phyloP scores from a whole-genome alignment of 2,329 filamentous ascomycete genomes.

The Aotearoamyces nothofagi region DNA sequence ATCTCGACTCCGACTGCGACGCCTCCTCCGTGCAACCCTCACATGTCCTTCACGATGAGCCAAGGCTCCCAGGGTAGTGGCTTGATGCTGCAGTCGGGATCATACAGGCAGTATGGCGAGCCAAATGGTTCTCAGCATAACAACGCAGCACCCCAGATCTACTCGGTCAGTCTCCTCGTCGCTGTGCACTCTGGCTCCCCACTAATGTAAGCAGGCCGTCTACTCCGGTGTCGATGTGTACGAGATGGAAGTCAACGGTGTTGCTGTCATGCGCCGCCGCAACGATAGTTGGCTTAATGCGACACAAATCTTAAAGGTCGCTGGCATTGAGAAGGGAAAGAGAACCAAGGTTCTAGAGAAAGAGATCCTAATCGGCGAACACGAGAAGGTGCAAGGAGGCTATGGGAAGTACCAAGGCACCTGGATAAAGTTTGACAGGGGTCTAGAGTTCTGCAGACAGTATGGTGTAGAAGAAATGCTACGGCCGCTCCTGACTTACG shows the following conservation, averaged over 20 bases:
- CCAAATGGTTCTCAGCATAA: slow-evolving; percentile 11
- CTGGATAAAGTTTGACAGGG: slow-evolving; percentile 91
- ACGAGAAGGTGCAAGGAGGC: slow-evolving; percentile 96
- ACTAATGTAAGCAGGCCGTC: slow-evolving; percentile 44
- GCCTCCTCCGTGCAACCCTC: slow-evolving; percentile 1
- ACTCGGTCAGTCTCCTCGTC: slow-evolving; percentile 38
- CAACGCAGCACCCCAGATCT: slow-evolving; percentile 35
- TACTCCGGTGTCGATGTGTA: slow-evolving; percentile 96
- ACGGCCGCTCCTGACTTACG: slow-evolving; percentile 62
- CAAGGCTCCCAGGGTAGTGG: slow-evolving; percentile 17
- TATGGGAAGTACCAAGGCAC: slow-evolving; percentile 99
- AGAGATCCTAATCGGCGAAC: slow-evolving; percentile 88
- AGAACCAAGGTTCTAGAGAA: slow-evolving; percentile 96
- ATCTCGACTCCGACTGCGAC: slow-evolving; percentile 1
- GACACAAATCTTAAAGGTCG: slow-evolving; percentile 95
- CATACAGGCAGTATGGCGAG: slow-evolving; percentile 16
- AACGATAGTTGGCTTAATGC: slow-evolving; percentile 96
- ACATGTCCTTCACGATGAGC: slow-evolving; percentile 21
- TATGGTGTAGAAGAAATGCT: slow-evolving; percentile 66
- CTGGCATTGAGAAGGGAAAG: slow-evolving; percentile 93
- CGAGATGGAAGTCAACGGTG: slow-evolving; percentile 90
- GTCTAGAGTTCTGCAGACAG: slow-evolving; percentile 77
- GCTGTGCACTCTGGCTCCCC: background rate
- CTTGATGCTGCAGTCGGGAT: slow-evolving; percentile 18
- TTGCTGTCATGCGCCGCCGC: slow-evolving; percentile 91